Evolutionary conservation across 2,329 filamentous ascomycete genomes (phyloP).

Genomic region (Pezicula carpinea): DNA sequence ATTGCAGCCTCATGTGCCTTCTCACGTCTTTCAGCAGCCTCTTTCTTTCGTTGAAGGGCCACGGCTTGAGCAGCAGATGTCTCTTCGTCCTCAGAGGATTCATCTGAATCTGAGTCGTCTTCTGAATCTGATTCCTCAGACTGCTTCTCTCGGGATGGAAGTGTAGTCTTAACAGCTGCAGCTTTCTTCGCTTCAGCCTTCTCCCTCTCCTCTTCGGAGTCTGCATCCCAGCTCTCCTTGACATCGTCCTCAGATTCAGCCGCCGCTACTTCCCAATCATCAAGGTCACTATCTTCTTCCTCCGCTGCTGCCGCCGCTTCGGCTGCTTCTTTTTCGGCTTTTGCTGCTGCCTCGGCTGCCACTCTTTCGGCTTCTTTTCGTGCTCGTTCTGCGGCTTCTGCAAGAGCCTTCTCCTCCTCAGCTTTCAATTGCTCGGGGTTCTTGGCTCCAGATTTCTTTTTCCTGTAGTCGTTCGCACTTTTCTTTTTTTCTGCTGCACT

Average conservation of each 20-base stretch:
- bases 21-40: slow-evolving; percentile 82
- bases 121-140: slow-evolving; percentile 30
- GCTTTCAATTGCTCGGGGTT: slow-evolving; percentile 42
- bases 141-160: slow-evolving; percentile 19
- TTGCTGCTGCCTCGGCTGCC: slow-evolving; percentile 57
- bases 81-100: slow-evolving; percentile 67
- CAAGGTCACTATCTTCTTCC: slow-evolving; percentile 55
- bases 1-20: slow-evolving; percentile 88
- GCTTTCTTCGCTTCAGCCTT: slow-evolving; percentile 28
- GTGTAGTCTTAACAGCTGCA: slow-evolving; percentile 13
- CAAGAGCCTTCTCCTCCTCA: slow-evolving; percentile 74
- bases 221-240: slow-evolving; percentile 94
- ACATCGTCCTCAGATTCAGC: slow-evolving; percentile 71
- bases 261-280: slow-evolving; percentile 85
- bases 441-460: slow-evolving; percentile 40
- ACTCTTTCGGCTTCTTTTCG: slow-evolving; percentile 62
- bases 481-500: slow-evolving; percentile 40
- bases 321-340: slow-evolving; percentile 53
- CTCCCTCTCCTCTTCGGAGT: slow-evolving; percentile 65
- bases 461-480: slow-evolving; percentile 12
- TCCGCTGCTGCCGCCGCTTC: slow-evolving; percentile 51
- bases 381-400: slow-evolving; percentile 72
- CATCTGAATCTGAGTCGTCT: slow-evolving; percentile 49
- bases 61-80: slow-evolving; percentile 68
- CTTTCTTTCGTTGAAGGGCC: slow-evolving; percentile 75